A percentile compares a stretch with the other conserved stretches of the same genome.
Conservation (phyloP, 2,329 filamentous ascomycete species). For the Didymosphaeria variabile region DNA sequence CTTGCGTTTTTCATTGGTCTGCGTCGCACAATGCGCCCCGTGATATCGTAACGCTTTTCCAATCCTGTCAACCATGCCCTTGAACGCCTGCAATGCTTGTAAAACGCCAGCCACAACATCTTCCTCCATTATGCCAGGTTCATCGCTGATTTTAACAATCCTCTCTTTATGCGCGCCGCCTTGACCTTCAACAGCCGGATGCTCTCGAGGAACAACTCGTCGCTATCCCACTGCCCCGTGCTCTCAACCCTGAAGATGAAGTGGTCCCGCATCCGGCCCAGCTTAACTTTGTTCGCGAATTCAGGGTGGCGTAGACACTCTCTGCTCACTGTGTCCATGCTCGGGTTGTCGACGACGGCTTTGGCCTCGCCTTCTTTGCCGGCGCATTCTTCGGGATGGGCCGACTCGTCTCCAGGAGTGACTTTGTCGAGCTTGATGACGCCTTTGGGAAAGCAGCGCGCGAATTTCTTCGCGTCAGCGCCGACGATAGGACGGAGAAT, state of each 20-base stretch:
- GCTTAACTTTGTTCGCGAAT: slow-evolving; percentile 94
- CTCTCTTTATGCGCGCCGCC: slow-evolving; percentile 76
- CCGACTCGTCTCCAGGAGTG: slow-evolving; percentile 70
- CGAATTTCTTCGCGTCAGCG: slow-evolving; percentile 86
- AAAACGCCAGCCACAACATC: not conserved
- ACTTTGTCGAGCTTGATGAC: slow-evolving; percentile 84
- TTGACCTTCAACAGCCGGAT: slow-evolving; percentile 87
- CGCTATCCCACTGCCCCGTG: slow-evolving; percentile 92
- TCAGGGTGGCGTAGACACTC: slow-evolving; percentile 92
- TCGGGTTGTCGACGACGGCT: slow-evolving; percentile 85
- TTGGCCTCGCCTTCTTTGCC: slow-evolving; percentile 81
- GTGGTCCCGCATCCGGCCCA: slow-evolving; percentile 89
- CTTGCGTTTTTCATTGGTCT: slow-evolving; percentile 1
- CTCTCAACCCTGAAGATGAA: slow-evolving; percentile 98
- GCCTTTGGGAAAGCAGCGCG: slow-evolving; percentile 85
- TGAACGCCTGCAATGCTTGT: slow-evolving; percentile 27
- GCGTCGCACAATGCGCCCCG: not conserved
- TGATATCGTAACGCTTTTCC: slow-evolving; percentile 14
- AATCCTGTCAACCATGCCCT: not conserved
- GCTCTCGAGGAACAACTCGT: slow-evolving; percentile 90
- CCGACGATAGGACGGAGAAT: slow-evolving; percentile 87
- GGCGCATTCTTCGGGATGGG: slow-evolving; percentile 69
- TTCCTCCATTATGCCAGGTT: slow-evolving; percentile 11
- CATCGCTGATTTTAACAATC: slow-evolving; percentile 57
- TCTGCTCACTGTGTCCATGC: slow-evolving; percentile 94